Conservation (phyloP, 1,139 yeast genomes). For the Hemisphaericaspora lyxosophila region DNA sequence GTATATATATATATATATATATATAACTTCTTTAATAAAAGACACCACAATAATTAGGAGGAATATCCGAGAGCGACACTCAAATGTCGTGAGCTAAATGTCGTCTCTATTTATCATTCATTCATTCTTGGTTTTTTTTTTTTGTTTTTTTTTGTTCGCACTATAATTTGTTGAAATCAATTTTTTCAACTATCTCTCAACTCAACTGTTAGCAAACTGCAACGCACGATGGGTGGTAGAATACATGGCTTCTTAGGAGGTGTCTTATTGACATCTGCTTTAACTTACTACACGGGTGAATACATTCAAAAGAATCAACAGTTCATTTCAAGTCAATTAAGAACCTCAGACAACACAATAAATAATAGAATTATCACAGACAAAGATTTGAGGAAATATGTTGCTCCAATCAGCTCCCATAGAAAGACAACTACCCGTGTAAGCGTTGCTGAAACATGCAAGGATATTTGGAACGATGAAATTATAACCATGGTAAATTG, state of each 20-base stretch:
- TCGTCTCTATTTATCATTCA: too few relatives aligned
- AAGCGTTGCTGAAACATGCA: conserved; percentile 56
- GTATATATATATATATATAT: too few relatives aligned
- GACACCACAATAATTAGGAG: too few relatives aligned
- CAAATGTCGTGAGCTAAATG: too few relatives aligned
- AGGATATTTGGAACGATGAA: conserved; percentile 83
- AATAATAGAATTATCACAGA: conserved; percentile 49
- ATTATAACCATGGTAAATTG: conserved; percentile 66
- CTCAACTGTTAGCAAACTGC: too few relatives aligned
- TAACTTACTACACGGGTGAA: conserved; percentile 63
- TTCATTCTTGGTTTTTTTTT: too few relatives aligned
- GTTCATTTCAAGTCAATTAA: conserved; percentile 49
- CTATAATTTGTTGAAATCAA: too few relatives aligned
- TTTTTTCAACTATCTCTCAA: too few relatives aligned
- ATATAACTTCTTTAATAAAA: too few relatives aligned
- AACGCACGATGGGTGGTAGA: conserved; percentile 62
- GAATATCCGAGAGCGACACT: too few relatives aligned
- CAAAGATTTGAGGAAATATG: conserved; percentile 30
- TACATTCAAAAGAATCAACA: conserved; percentile 53
- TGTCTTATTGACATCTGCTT: conserved; percentile 61
- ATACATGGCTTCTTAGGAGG: conserved; percentile 72
- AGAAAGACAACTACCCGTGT: conserved; percentile 22
- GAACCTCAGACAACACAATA: conserved; percentile 48
- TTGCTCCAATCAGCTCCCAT: conserved; percentile 42
- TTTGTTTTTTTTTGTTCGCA: too few relatives aligned